Conservation (phyloP, 768 basidiomycete species). For the Udeniomyces megalosporus region DNA sequence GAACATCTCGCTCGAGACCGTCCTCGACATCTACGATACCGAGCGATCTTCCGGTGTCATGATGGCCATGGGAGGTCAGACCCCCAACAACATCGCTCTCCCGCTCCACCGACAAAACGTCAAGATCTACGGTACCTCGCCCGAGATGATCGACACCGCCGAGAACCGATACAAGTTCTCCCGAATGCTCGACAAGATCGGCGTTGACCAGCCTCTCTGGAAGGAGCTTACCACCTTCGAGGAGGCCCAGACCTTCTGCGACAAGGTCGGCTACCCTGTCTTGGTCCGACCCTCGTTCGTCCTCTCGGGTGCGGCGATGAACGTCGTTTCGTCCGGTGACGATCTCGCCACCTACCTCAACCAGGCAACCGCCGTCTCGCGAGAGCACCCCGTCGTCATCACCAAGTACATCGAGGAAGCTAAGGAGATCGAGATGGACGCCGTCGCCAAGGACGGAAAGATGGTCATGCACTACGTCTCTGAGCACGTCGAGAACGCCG, state of each 20-base stretch:
- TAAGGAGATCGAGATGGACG: slow-evolving; percentile 99
- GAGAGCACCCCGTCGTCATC: slow-evolving; percentile 93
- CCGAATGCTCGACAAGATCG: slow-evolving; percentile 87
- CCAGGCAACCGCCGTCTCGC: slow-evolving; percentile 88
- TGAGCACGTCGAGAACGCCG: slow-evolving; percentile 97
- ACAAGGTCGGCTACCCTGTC: slow-evolving; percentile 85
- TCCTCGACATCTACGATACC: slow-evolving; percentile 88
- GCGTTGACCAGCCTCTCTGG: slow-evolving; percentile 96
- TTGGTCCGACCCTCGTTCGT: slow-evolving; percentile 96
- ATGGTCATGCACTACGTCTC: slow-evolving; percentile 99
- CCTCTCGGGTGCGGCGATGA: slow-evolving; percentile 99
- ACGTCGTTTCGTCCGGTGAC: slow-evolving; percentile 84
- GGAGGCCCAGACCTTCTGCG: slow-evolving; percentile 76
- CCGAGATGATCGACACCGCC: slow-evolving; percentile 98
- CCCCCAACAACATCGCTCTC: slow-evolving; percentile 94
- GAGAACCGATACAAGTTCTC: slow-evolving; percentile 99
- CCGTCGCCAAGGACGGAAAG: slow-evolving; percentile 89
- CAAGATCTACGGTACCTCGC: slow-evolving; percentile 95
- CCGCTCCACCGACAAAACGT: slow-evolving; percentile 93
- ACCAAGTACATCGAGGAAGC: slow-evolving; percentile 99
- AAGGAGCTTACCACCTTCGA: slow-evolving; percentile 86
- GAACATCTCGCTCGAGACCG: slow-evolving; percentile 90
- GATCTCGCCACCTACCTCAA: slow-evolving; percentile 83
- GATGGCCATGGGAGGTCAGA: slow-evolving; percentile 95
- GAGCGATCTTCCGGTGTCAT: slow-evolving; percentile 83